Base-by-base conservation (phyloP, 2,329 filamentous ascomycete species). In the Mycosphaerelloides madeirae region DNA sequence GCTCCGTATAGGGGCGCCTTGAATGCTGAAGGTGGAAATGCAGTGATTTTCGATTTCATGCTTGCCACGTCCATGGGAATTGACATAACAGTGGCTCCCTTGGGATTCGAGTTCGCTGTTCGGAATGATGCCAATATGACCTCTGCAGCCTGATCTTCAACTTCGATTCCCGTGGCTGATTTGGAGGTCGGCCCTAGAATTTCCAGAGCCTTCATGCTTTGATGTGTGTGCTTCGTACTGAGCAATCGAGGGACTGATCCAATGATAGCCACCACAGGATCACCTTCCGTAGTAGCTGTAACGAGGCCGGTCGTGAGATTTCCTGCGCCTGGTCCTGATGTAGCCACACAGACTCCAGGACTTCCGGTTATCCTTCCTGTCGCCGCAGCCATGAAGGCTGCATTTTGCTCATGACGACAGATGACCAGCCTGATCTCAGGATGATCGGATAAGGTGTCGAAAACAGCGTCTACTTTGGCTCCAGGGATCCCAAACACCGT, bases 361-460 rank as follows among this genome's bases (percentile, higher is more conserved):
- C 60, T 59, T 14, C 70, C 71, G 1, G 70, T 74, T 45, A 75
- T 68, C 22, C 70, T 61, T 9, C 72, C 72, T 16, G 70, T 60
- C 0, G 70, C 72, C 2, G 69, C 70, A 15, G 72, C 71, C 62
- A 75, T 75, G 59, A 75, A 72, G 6, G 71, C 71, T 13, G 71
- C 71, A 53, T 75, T 75, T 44, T 75, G 72, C 53, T 75, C 72
- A 49, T 75, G 72, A 13, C 72, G 64, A 46, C 69, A 72, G 11
- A 75, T 67, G 18, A 75, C 61, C 13, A 75, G 62, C 45, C 65
- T 14, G 38, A 40, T 40, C 16, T 40, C 38, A 4, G 38, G 38
- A 32, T 40, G 38, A 19, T 40, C 38, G 22, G 29, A 31, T 14
- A 74, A 61, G 4, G 63, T 67, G 56, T 74, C 69, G 61, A 74